Evolutionary conservation across 805 yeast species (phyloP), one percentile per base, ranked within the genome.

Genomic region (Saccharomycopsis javanensis): DNA sequence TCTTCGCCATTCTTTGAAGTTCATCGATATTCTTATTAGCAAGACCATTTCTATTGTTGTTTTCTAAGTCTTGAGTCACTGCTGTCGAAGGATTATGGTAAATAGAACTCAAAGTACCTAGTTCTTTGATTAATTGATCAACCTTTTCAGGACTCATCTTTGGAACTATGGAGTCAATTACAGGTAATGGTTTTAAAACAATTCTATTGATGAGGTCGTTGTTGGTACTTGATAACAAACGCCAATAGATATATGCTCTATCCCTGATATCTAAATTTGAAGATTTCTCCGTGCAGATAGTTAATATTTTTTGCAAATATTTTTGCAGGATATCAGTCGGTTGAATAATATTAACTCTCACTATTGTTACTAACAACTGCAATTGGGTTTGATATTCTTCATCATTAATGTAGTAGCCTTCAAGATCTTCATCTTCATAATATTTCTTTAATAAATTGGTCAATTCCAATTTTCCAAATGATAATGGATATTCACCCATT

Each of bases 31-130:
- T 83, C 58, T 80, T 80, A 46, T 76, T 75, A 55, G 75, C 75
- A 7, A 71, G 65, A 7, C 65, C 63, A 25, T 72, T 67, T 57
- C 68, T 71, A 28, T 73, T 65, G 5, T 65, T 62, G 25, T 72
- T 67, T 28, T 70, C 75, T 62, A 56, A 75, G 75, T 28, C 11
- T 37, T 5, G 69, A 62, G 53, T 69, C 65, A 86, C 85, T 34
- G 82, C 75, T 18, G 80, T 73, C 4, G 87, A 81, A 11, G 97
- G 96, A 66, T 85, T 86, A 70, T 86, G 95, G 66, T 88, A 88
- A 1, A 94, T 94, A 0, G 97, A 88, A 38, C 96, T 84, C 60
- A 94, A 77, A 7, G 94, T 85, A 2, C 95, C 83, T 57, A 92
- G 71, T 67, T 92, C 96, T n/a, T 73, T 67, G 31, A 92, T 66